phyloP scores from a whole-genome alignment of 1,139 yeast genomes.

The Suhomyces bribrorum region DNA sequence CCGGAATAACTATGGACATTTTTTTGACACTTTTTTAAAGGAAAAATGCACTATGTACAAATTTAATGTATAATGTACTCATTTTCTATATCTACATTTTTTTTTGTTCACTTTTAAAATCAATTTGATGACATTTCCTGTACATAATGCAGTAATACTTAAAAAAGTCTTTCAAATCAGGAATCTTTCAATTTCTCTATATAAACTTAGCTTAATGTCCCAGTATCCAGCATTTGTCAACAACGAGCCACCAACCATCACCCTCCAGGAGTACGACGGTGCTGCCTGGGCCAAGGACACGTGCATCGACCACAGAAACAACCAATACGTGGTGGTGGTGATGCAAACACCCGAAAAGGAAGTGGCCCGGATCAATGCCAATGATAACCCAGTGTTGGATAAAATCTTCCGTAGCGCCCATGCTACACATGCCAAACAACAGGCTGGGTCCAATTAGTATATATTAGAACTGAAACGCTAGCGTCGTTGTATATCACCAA shows the following conservation, averaged over 20 bases:
- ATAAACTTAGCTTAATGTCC: too few species aligned
- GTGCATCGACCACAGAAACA: conserved; percentile 45
- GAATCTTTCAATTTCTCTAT: too few species aligned
- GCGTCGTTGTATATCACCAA: conserved; percentile 2
- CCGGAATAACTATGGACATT: conserved; percentile 60
- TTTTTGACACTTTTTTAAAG: too few species aligned
- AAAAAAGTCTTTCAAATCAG: too few species aligned
- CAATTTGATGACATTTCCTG: too few species aligned
- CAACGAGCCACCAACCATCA: conserved; percentile 50
- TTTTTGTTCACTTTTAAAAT: too few species aligned
- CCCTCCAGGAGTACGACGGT: conserved; percentile 48
- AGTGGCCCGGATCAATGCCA: conserved; percentile 42
- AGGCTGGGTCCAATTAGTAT: conserved; percentile 3
- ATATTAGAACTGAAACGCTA: conserved; percentile 10
- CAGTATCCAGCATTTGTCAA: conserved; percentile 46
- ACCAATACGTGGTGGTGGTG: conserved; percentile 45
- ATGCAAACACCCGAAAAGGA: conserved; percentile 46
- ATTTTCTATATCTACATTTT: too few species aligned
- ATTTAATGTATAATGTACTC: too few species aligned
- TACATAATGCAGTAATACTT: too few species aligned
- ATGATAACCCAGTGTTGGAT: conserved; percentile 41
- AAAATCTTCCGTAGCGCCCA: conserved; percentile 51
- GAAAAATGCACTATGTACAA: too few species aligned
- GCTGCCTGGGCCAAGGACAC: conserved; percentile 56
- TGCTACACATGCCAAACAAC: conserved; percentile 16